Base-by-base conservation (phyloP, 23 red algal species). In the Cyanidium caldarium region DNA sequence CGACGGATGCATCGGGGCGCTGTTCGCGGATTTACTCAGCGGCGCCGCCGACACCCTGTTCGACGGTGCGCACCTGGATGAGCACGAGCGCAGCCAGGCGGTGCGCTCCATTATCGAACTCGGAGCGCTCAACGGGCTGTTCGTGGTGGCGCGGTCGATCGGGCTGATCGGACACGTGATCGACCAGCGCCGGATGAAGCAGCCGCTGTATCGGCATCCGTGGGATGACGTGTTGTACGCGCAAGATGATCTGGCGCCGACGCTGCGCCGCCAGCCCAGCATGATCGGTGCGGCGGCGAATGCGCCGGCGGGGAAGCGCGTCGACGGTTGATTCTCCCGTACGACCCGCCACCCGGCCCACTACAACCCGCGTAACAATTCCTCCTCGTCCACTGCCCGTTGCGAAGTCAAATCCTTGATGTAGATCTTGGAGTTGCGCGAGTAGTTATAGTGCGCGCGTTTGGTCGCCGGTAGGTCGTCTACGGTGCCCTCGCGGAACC, bases 151-250 rank as follows among this genome's bases (percentile, higher is more conserved):
- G 30, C 84, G 92, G 16, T 88, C 84, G 19, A 98, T 98, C 45
- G 92, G 92, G 16, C 78, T 98, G 20, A 88, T 98, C 44, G 92
- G 92, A 28, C 92, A 98, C 45, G 84, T 84, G 3, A 79, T 98
- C 26, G 92, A 98, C 45, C 92, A 98, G 67, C 82, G 82, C 44
- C 72, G 92, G 16, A 88, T 88, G 92, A 84, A 88, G 72, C 92
- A 98, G 69, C 92, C 92, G 17, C 58, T 98, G 17, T 98, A 98
- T 72, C 72, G 92, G 30, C 92, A 98, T 71, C 92, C 92, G 40
- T 80, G 75, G 78, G 92, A 98, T 66, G 92, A 98, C 68, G 92
- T 98, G 26, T 56, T 98, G n/a, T 98, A 98, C 76, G 82, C 82
- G 25, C 38, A 34, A 1, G 21, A 75, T 38, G 38, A 61, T 28